Evolutionary conservation across 352 stramenopile species (phyloP).

Genomic region (Phytophthora aleatoria): DNA sequence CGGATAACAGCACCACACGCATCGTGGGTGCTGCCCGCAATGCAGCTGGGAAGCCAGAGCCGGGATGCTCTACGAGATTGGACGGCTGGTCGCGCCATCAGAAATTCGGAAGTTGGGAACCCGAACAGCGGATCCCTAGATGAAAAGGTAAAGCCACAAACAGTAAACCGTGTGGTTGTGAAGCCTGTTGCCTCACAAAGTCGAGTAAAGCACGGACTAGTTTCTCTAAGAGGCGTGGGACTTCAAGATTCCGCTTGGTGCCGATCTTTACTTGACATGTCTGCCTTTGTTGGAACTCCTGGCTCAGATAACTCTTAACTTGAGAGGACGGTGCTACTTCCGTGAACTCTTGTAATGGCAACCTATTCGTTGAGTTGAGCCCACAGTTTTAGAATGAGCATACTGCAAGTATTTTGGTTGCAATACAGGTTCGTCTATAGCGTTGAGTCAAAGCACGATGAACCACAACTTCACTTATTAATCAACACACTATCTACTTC

Average conservation of each 20-base stretch:
- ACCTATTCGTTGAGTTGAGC: no score
- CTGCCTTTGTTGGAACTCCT: conserved; percentile 2
- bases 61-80: conserved; percentile 3
- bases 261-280: neutral
- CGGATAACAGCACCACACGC: neutral
- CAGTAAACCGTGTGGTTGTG: conserved; percentile 6
- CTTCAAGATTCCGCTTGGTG: neutral
- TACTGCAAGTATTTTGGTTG: no score
- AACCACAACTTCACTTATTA: neutral
- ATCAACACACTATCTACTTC: conserved; percentile 7
- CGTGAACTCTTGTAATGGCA: no score
- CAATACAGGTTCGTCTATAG: no score
- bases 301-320: neutral
- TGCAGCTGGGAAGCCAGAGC: conserved; percentile 12
- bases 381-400: no score
- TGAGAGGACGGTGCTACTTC: no score
- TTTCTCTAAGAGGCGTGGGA: neutral
- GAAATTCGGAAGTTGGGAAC: neutral
- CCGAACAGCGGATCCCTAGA: conserved; percentile 1
- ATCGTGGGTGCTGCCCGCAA: neutral
- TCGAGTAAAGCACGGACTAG: neutral
- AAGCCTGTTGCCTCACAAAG: neutral
- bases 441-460: no score
- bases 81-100: neutral
- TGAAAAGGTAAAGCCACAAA: neutral